These are phyloP conservation scores for Erythrobasidium hasegawianum DNA, from an alignment of 1,284 basidiomycete species.

Conservation along the genomic window DNA sequence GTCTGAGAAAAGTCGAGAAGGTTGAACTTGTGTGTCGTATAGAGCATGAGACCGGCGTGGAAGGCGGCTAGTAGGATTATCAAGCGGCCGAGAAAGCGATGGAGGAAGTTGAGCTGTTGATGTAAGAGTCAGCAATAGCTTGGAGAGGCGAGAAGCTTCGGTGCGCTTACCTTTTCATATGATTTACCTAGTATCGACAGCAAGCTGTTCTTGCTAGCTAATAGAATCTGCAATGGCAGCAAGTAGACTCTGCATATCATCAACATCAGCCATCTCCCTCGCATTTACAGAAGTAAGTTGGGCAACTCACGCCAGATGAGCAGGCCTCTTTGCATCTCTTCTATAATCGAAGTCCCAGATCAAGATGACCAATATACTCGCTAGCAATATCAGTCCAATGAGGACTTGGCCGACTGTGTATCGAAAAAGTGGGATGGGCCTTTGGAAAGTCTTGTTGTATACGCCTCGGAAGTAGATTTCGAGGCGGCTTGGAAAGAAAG, in stretches of 20 bases:
- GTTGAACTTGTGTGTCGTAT: neutral
- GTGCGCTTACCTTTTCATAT: slow-evolving; percentile 4
- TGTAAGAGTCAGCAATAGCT: neutral
- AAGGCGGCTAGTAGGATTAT: neutral
- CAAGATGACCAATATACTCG: neutral
- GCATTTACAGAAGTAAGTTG: no score
- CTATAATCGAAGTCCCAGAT: neutral
- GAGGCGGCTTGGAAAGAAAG: no score
- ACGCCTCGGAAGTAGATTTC: no score
- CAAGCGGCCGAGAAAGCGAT: neutral
- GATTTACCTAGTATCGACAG: neutral
- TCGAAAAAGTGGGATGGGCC: no score
- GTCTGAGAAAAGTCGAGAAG: slow-evolving; percentile 4
- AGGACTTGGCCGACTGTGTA: no score
- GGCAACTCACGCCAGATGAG: neutral
- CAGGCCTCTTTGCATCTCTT: neutral
- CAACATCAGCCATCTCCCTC: neutral
- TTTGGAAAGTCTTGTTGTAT: no score
- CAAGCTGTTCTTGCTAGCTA: neutral
- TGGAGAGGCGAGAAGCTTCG: no score
- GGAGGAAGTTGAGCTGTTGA: neutral
- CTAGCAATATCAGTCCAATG: no score
- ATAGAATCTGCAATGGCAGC: neutral
- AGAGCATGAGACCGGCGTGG: neutral
- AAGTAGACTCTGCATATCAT: neutral